Evolutionary conservation across 2,329 filamentous ascomycete genomes (phyloP).

Genomic region (Pseudogymnoascus sp.): DNA sequence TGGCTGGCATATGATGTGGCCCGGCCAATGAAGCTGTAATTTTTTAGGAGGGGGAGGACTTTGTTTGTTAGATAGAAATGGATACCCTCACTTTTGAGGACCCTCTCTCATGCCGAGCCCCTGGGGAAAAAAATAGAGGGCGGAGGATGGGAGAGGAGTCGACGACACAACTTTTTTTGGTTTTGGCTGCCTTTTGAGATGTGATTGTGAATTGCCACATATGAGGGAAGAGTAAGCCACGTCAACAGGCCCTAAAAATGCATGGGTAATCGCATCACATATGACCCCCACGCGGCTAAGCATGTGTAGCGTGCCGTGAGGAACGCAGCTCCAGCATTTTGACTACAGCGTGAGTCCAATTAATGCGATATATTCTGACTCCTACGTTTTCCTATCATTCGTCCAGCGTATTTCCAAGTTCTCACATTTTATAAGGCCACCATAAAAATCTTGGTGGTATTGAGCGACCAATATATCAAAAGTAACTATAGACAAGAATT

Average conservation of each 20-base stretch:
- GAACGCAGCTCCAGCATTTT: too few relatives aligned
- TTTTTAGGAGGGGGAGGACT: not conserved
- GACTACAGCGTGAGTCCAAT: too few relatives aligned
- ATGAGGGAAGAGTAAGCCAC: too few relatives aligned
- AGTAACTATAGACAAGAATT: not conserved
- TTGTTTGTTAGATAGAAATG: conserved; percentile 2
- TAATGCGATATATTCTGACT: not conserved
- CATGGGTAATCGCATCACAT: too few relatives aligned
- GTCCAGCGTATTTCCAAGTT: not conserved
- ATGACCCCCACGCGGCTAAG: too few relatives aligned
- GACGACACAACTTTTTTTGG: not conserved
- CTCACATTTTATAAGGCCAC: not conserved
- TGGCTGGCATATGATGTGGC: not conserved
- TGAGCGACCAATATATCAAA: not conserved
- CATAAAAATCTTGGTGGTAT: not conserved
- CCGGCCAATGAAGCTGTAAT: not conserved
- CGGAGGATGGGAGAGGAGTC: not conserved
- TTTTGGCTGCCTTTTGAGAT: too few relatives aligned
- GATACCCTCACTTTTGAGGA: not conserved
- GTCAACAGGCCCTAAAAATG: too few relatives aligned
- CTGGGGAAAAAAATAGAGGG: not conserved
- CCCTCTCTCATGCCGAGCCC: not conserved
- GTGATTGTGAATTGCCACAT: too few relatives aligned
- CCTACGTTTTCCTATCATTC: not conserved
- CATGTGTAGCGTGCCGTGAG: too few relatives aligned